Base-by-base conservation (phyloP, 2,329 filamentous ascomycete genomes). In the Xylaria sp. region DNA sequence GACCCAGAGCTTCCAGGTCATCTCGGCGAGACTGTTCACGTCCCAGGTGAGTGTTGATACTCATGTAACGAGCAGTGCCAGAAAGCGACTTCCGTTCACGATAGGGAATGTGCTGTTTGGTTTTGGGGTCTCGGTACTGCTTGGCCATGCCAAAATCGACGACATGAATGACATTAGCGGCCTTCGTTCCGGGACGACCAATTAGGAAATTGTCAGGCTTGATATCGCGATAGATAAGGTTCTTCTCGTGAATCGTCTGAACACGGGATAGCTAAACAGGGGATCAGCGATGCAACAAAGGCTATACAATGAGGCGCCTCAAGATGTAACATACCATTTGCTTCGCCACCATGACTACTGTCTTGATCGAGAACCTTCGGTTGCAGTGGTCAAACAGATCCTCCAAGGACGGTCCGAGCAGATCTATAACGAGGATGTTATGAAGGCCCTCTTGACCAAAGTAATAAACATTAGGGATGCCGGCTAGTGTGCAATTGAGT, bases 141-240 rank as follows among this genome's bases (percentile, higher is more conserved):
- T 99, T 99, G 71, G 96, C 96, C 96, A 99, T 98, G 76, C 96
- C 96, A 77, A 99, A 99, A 81, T 99, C 96, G 76, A 99, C 94
- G 43, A 98, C 96, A 78, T 99, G 95, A 73, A 99, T 97, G 65
- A 98, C 94, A 80, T 97, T 98, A 77, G 94, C 93, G n/a, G 93
- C 88, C 83, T 98, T 98, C 69, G 94, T 94, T 75, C 90, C 91
- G 0, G 94, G 94, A 57, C 95, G 90, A 63, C 96, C 96, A 76
- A 98, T 97, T 71, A 99, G 88, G 84, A 99, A 98, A 85, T 99
- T 99, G 85, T 99, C 96, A 65, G 96, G 96, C 82, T 99, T 99
- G 86, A 99, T 98, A 79, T 99, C 96, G 74, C 96, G 91, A 83
- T 99, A 98, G 80, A 99, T 98, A 70, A 98, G 87, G 82, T 98